These are phyloP conservation scores for Calocybe cyanea DNA, from an alignment of 768 basidiomycete species.

Conservation along the genomic window DNA sequence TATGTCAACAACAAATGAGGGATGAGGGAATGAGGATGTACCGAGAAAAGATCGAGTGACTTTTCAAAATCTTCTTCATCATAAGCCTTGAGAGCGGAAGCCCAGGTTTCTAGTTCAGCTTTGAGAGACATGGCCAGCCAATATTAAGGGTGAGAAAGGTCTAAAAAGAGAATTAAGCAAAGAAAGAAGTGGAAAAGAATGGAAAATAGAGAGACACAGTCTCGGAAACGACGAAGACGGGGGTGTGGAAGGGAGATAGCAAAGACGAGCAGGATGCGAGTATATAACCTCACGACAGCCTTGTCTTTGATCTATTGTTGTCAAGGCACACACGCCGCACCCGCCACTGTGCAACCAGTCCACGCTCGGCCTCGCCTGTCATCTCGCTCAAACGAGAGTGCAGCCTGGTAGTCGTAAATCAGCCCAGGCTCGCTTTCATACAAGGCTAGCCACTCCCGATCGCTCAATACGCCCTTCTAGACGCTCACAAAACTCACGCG, in stretches of 20 bases:
- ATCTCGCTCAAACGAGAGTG: too few relatives aligned
- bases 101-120: conserved; percentile 83
- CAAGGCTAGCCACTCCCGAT: too few relatives aligned
- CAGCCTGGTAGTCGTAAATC: too few relatives aligned
- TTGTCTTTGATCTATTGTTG: conserved; percentile 25
- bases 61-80: conserved; percentile 79
- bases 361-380: too few relatives aligned
- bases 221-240: conserved; percentile 21
- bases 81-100: conserved; percentile 83
- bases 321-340: conserved; percentile 18
- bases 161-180: too few relatives aligned
- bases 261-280: not conserved
- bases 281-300: conserved; percentile 15
- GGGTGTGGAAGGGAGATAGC: conserved; percentile 16
- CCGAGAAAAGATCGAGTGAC: conserved; percentile 72
- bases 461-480: too few relatives aligned
- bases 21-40: conserved; percentile 30
- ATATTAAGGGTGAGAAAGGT: too few relatives aligned
- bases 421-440: too few relatives aligned
- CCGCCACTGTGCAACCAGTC: too few relatives aligned
- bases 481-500: too few relatives aligned
- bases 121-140: conserved; percentile 53
- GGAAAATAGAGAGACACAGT: conserved; percentile 12
- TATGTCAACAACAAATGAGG: conserved; percentile 5
- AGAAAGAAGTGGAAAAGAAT: conserved; percentile 22